phyloP scores from a whole-genome alignment of 2,329 filamentous ascomycete species.

The Monilinia vaccinii-corymbosi region DNA sequence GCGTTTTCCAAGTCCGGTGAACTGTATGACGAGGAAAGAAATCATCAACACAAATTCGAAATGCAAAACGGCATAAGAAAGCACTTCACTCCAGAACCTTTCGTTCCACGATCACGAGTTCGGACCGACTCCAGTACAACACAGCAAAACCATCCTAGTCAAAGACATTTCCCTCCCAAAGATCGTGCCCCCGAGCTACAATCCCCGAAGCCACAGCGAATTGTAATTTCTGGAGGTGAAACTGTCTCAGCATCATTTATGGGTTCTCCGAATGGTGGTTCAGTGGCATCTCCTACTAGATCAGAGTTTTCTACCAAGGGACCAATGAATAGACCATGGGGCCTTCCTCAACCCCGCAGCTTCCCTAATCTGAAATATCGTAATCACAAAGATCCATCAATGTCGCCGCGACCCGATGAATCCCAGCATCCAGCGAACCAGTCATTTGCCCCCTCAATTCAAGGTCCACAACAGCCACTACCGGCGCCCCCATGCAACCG shows the following conservation, averaged over 20 bases:
- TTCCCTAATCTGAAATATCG: slow-evolving; percentile 20
- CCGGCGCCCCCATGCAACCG: not conserved
- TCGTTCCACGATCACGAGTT: slow-evolving; percentile 26
- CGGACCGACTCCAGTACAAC: slow-evolving; percentile 40
- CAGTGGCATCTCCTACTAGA: slow-evolving; percentile 14
- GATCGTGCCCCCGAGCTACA: slow-evolving; percentile 18
- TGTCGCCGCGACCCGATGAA: slow-evolving; percentile 24
- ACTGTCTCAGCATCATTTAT: slow-evolving; percentile 20
- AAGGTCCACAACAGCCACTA: slow-evolving; percentile 1
- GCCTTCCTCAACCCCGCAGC: slow-evolving; percentile 13
- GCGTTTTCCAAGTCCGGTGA: slow-evolving; percentile 64
- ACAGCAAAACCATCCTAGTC: slow-evolving; percentile 37
- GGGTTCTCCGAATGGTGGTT: slow-evolving; percentile 20
- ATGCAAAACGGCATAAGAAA: slow-evolving; percentile 56
- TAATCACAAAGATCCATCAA: slow-evolving; percentile 20
- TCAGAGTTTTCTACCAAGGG: slow-evolving; percentile 6
- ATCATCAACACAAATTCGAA: slow-evolving; percentile 70
- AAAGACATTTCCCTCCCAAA: slow-evolving; percentile 32
- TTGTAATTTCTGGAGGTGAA: slow-evolving; percentile 15
- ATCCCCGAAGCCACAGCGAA: slow-evolving; percentile 10
- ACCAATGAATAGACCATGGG: slow-evolving; percentile 7
- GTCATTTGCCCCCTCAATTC: not conserved
- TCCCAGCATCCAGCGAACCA: slow-evolving; percentile 26
- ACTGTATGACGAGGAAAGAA: slow-evolving; percentile 78
- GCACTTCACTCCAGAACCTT: slow-evolving; percentile 21